Evolutionary conservation across 805 yeast genomes (phyloP).

Genomic region (Yamadazyma paraphyllophila): DNA sequence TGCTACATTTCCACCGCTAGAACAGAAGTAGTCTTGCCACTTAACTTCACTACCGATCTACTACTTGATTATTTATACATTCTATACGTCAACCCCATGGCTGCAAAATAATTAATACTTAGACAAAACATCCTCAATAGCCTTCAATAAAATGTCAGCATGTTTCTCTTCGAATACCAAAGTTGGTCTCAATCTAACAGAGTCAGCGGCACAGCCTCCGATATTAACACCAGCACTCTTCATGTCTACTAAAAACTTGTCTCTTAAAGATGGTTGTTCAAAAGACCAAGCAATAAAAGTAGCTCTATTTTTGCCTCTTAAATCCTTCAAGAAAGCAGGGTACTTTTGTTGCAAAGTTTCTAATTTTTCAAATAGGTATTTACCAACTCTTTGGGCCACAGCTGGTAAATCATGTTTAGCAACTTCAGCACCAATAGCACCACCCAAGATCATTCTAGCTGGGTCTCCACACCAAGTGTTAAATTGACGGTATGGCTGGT

Average conservation of each 20-base stretch:
- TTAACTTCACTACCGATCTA: not conserved
- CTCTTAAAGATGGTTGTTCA: constrained; percentile 49
- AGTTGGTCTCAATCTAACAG: constrained; percentile 81
- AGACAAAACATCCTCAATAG: constrained; percentile 38
- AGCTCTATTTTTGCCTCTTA: constrained; percentile 64
- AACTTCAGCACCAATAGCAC: constrained; percentile 68
- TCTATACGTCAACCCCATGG: not conserved
- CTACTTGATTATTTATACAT: not conserved
- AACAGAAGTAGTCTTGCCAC: not conserved
- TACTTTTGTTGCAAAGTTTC: constrained; percentile 50
- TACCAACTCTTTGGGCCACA: constrained; percentile 61
- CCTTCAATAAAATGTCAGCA: constrained; percentile 60
- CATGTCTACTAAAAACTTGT: constrained; percentile 58
- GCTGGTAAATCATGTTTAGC: constrained; percentile 56
- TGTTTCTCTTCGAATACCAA: constrained; percentile 77
- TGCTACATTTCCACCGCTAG: too few species aligned
- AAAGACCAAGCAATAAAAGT: constrained; percentile 70
- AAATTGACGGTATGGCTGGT: constrained; percentile 82
- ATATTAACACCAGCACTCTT: constrained; percentile 68
- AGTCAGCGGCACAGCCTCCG: constrained; percentile 80
- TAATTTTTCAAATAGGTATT: constrained; percentile 59
- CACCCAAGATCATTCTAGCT: constrained; percentile 71
- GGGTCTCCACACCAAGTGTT: constrained; percentile 96
- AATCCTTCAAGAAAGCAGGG: constrained; percentile 58
- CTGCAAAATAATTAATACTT: constrained; percentile 10